Evolutionary conservation across 2,329 filamentous ascomycete species (phyloP).

Genomic region (Monilinia fructicola): DNA sequence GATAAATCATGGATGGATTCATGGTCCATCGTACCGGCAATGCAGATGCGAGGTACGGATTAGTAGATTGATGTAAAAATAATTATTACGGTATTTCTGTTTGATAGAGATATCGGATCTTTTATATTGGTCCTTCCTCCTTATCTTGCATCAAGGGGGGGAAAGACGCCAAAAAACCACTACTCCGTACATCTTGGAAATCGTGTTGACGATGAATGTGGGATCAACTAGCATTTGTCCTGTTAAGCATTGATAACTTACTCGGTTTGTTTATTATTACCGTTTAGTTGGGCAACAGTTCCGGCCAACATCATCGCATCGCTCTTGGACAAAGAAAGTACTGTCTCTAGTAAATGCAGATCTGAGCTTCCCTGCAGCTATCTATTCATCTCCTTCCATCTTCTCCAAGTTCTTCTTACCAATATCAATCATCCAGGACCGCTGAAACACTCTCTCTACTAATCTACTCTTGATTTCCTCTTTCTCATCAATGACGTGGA

Average conservation of each 20-base stretch:
- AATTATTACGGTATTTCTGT: slow-evolving; percentile 16
- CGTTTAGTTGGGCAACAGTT: slow-evolving; percentile 7
- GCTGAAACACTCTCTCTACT: neutral
- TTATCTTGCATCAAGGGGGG: neutral
- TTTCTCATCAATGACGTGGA: slow-evolving; percentile 38
- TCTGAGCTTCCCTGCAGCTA: slow-evolving; percentile 24
- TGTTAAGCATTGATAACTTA: slow-evolving; percentile 1
- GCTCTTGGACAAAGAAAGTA: neutral
- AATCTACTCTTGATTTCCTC: slow-evolving; percentile 5
- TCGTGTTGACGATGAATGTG: slow-evolving; percentile 7
- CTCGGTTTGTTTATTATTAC: neutral
- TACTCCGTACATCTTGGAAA: slow-evolving; percentile 10
- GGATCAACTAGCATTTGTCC: slow-evolving; percentile 14
- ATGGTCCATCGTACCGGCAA: slow-evolving; percentile 23
- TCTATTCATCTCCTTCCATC: slow-evolving; percentile 11
- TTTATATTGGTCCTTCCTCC: slow-evolving; percentile 21
- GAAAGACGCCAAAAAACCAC: slow-evolving; percentile 2
- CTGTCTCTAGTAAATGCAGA: slow-evolving; percentile 25
- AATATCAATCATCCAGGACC: neutral
- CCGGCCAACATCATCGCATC: slow-evolving; percentile 9
- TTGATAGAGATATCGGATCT: slow-evolving; percentile 13
- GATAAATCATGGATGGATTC: too few relatives aligned
- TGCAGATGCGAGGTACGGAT: slow-evolving; percentile 32
- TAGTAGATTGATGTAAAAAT: slow-evolving; percentile 27
- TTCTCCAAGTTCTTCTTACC: slow-evolving; percentile 6